Base-by-base conservation (phyloP, 2,329 filamentous ascomycete genomes). In the Calonectria montana region DNA sequence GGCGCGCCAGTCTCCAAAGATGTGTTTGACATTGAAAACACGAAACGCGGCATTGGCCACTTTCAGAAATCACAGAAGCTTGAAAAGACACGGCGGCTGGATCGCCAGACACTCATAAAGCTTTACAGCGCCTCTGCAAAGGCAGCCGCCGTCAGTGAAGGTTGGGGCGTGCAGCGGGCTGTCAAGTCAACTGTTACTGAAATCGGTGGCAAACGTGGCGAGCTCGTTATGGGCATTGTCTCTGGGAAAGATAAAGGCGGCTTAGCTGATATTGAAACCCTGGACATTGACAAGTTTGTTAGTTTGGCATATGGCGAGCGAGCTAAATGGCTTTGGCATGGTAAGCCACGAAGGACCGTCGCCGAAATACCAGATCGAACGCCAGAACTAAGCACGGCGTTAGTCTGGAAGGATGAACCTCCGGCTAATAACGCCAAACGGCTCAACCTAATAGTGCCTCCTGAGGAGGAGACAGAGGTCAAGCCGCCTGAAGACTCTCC, bases 151-250 rank as follows among this genome's bases (percentile, higher is more conserved):
- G 94, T 93, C 63, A 93, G 94, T 39, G 95, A 98, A 80, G 94
- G 93, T 3, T 98, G 96, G 94, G 94, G 93, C 18, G 94, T 97
- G n/a, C 94, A 95, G 63, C 93, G 94, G 79, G 96, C 96, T 21
- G 95, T 99, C 78, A 98, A 98, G 81, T 97, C 95, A 3, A 98
- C 96, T 0, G 94, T 98, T 57, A 95, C 94, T 21, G 97, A 98
- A 83, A 91, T 99, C 45, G 95, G 95, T 76, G 96, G 97, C 16
- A 98, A 98, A 82, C 93, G 96, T 65, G 96, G 96, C 59, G 96
- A 98, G 82, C 94, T 98, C 85, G 93, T 98, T 57, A 95, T 97
- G 87, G 96, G 95, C n/a, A 97, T 97, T 87, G 95, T 98, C 7
- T 94, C 92, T 45, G 92, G 94, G 29, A 92, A 93, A 59, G 95